Evolutionary conservation across 2,329 filamentous ascomycete genomes (phyloP).

Genomic region (Neopestalotiopsis rosae): DNA sequence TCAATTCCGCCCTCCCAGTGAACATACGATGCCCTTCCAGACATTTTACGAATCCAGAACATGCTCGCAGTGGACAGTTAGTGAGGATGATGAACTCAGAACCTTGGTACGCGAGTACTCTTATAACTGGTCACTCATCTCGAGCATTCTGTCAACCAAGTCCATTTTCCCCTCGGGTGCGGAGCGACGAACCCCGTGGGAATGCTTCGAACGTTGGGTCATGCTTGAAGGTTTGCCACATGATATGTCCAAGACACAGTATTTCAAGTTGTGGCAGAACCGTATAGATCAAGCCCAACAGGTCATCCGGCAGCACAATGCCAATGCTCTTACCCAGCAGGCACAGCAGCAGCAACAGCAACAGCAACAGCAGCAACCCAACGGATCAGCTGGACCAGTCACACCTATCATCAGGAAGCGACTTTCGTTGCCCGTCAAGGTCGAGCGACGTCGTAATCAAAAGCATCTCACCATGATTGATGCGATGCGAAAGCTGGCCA

Average conservation of each 20-base stretch:
- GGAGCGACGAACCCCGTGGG: conserved; percentile 93
- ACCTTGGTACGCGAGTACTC: conserved; percentile 87
- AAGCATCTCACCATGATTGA: conserved; percentile 90
- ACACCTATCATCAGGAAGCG: conserved; percentile 64
- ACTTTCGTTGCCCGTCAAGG: conserved; percentile 79
- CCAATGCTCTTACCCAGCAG: conserved; percentile 47
- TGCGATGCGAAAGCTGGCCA: conserved; percentile 92
- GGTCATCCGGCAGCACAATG: conserved; percentile 58
- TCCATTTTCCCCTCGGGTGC: conserved; percentile 84
- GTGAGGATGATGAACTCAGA: conserved; percentile 90
- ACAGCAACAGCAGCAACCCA: conserved; percentile 31
- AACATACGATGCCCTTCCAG: conserved; percentile 88
- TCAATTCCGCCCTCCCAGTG: conserved; percentile 90
- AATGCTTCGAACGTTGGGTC: conserved; percentile 98
- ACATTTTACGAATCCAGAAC: conserved; percentile 87
- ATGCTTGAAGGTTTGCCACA: conserved; percentile 86
- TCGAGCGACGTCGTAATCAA: conserved; percentile 85
- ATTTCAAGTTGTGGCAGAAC: conserved; percentile 78
- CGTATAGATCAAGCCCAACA: conserved; percentile 66
- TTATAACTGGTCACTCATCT: conserved; percentile 97
- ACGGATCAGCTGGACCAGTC: conserved; percentile 43
- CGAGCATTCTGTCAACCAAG: conserved; percentile 75
- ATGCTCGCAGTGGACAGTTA: conserved; percentile 88
- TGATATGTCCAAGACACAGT: conserved; percentile 94
- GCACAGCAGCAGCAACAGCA: conserved; percentile 34